phyloP scores from a whole-genome alignment of 2,329 filamentous ascomycete genomes.

The Incumbomyces lentus region DNA sequence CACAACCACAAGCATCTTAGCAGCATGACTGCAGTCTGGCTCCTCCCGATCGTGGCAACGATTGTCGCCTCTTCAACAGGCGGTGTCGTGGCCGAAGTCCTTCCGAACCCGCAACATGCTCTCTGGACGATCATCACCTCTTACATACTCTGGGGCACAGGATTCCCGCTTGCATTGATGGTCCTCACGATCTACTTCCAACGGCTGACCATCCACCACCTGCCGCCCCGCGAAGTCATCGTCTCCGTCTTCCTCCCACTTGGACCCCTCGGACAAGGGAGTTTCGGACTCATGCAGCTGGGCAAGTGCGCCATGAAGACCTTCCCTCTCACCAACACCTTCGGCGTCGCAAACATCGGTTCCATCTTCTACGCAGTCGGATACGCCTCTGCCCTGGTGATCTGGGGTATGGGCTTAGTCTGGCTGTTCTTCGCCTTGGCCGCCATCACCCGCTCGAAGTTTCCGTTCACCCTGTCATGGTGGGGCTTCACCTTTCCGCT shows the following conservation, averaged over 20 bases:
- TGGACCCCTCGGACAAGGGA: slow-evolving; percentile 56
- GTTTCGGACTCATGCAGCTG: slow-evolving; percentile 45
- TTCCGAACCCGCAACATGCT: slow-evolving; percentile 43
- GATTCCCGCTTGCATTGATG: slow-evolving; percentile 46
- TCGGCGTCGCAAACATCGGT: slow-evolving; percentile 23
- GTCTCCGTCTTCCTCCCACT: slow-evolving; percentile 59
- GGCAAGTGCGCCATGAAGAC: slow-evolving; percentile 36
- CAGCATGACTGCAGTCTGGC: slow-evolving; percentile 54
- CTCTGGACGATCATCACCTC: slow-evolving; percentile 53
- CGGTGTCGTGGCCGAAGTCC: slow-evolving; percentile 49
- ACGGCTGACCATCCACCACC: slow-evolving; percentile 53
- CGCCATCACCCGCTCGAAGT: slow-evolving; percentile 27
- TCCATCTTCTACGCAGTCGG: slow-evolving; percentile 25
- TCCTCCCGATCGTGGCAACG: slow-evolving; percentile 59
- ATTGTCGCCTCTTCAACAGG: slow-evolving; percentile 57
- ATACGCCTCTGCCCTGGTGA: slow-evolving; percentile 25
- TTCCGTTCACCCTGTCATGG: slow-evolving; percentile 54
- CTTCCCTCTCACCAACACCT: slow-evolving; percentile 26
- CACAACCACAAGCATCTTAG: slow-evolving; percentile 32
- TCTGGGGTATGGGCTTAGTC: slow-evolving; percentile 30
- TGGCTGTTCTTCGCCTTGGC: slow-evolving; percentile 31
- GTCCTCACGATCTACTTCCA: slow-evolving; percentile 60
- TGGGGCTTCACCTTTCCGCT: slow-evolving; percentile 51
- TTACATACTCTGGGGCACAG: slow-evolving; percentile 58
- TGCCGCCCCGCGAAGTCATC: slow-evolving; percentile 58